Conservation (phyloP, 176 grass and related monocot genomes). For the Cenchrus americanus region DNA sequence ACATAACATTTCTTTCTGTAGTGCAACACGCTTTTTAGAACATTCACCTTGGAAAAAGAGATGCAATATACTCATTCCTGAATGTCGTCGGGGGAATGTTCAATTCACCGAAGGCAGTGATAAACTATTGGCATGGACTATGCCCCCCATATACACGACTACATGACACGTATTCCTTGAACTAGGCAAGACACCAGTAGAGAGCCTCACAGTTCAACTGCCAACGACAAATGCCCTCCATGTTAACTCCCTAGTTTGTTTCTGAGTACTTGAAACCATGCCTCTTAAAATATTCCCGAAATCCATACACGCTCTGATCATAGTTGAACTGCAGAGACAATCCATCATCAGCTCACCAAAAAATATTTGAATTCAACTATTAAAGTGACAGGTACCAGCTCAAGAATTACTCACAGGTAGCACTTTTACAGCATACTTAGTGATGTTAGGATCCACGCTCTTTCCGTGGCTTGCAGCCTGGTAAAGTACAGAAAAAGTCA, state of each 20-base stretch:
- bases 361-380: neutral
- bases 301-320: slow-evolving; percentile 78
- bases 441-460: slow-evolving; percentile 66
- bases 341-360: neutral
- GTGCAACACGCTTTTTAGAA: neutral
- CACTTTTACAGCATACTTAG: slow-evolving; percentile 87
- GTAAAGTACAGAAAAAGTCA: slow-evolving; percentile 19
- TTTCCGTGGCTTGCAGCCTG: slow-evolving; percentile 75
- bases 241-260: slow-evolving; percentile 37
- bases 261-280: slow-evolving; percentile 63
- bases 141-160: neutral
- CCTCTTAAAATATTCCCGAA: slow-evolving; percentile 86
- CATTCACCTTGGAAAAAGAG: neutral
- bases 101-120: neutral
- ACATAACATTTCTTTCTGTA: no score
- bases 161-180: neutral
- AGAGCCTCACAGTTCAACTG: neutral
- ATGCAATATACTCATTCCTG: neutral
- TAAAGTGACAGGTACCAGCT: neutral
- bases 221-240: neutral
- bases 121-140: neutral
- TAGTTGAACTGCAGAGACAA: slow-evolving; percentile 74
- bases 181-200: neutral
- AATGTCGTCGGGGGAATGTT: no score
- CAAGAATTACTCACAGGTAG: slow-evolving; percentile 70